Base-by-base conservation (phyloP, 495 filamentous ascomycete species). In the Penicillium ucsense region DNA sequence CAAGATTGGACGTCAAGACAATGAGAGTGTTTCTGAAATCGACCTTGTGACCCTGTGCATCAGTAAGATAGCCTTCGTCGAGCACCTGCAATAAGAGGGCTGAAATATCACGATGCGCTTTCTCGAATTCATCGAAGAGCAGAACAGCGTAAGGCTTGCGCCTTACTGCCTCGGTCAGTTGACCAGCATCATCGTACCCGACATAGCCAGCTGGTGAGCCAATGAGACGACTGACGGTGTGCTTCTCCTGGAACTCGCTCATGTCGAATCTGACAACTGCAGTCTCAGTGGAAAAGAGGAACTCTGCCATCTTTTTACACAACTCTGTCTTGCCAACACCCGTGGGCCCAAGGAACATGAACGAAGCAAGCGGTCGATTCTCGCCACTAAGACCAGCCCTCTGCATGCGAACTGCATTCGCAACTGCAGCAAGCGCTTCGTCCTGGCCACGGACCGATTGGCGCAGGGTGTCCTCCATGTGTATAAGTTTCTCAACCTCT, bases 331-430 rank as follows among this genome's bases (percentile, higher is more conserved):
- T 98, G 43, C 92, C 92, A 31, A 96, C 91, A 53, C 92, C 91
- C 9, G 92, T 98, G 5, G 92, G 92, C 0, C 92, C 92, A 11
- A 97, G 77, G 74, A 97, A 96, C 85, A 97, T 95, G 76, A 97
- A 97, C 5, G 83, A 89, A 2, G 91, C 92, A 6, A 94, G 71
- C 1, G 92, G 91, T 2, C 91, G 81, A 56, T 95, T 94, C 51
- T 95, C 88, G 27, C 88, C 87, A 52, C 83, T 89, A 31, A 97
- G 75, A 6, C 92, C 92, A 28, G 92, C 92, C 46, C 92, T 75
- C 61, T 98, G 92, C 81, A 95, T 86, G 12, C 92, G 78, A 11
- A 98, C 89, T 6, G 92, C 91, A 60, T 97, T 89, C 35, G 91
- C 81, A 12, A 96, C 91, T 12, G 91, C 87, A 41, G 80, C 82